phyloP scores from a whole-genome alignment of 495 filamentous ascomycete genomes.

The Paragyromitra xinjiangensis region DNA sequence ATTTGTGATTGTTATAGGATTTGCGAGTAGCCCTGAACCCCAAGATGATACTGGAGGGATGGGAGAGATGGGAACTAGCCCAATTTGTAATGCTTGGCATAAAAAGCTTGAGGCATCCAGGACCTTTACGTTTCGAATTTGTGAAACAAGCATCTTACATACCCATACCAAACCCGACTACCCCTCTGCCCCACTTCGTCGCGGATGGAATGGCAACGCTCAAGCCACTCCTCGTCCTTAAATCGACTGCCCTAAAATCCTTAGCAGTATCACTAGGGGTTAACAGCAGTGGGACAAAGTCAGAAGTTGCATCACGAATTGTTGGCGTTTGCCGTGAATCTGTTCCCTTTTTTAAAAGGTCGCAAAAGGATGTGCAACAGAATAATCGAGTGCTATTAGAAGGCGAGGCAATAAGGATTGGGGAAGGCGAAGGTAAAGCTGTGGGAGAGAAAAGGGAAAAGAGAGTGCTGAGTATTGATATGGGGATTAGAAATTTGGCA shows the following conservation, averaged over 20 bases:
- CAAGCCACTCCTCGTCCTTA: constrained; percentile 32
- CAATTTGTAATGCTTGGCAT: constrained; percentile 33
- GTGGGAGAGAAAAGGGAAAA: constrained; percentile 17
- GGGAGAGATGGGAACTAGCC: neutral
- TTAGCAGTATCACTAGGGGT: constrained; percentile 43
- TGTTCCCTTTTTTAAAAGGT: constrained; percentile 43
- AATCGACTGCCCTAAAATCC: constrained; percentile 21
- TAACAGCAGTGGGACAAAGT: constrained; percentile 36
- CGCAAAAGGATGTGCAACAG: neutral
- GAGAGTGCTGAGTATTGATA: constrained; percentile 80
- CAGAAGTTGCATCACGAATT: constrained; percentile 34
- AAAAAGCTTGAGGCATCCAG: neutral
- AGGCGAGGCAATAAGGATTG: neutral
- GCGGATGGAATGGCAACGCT: constrained; percentile 37
- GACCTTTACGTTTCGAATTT: constrained; percentile 18
- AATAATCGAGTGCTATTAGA: neutral
- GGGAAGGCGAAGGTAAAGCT: neutral
- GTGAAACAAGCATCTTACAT: constrained; percentile 14
- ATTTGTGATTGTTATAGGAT: neutral
- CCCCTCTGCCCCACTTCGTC: constrained; percentile 6
- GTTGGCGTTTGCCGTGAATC: constrained; percentile 33
- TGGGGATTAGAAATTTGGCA: constrained; percentile 86
- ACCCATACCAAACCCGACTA: constrained; percentile 14
- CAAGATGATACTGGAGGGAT: neutral
- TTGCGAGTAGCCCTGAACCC: neutral